These are phyloP conservation scores for Amylocystis lapponica DNA, from an alignment of 768 basidiomycete genomes.

Conservation along the genomic window DNA sequence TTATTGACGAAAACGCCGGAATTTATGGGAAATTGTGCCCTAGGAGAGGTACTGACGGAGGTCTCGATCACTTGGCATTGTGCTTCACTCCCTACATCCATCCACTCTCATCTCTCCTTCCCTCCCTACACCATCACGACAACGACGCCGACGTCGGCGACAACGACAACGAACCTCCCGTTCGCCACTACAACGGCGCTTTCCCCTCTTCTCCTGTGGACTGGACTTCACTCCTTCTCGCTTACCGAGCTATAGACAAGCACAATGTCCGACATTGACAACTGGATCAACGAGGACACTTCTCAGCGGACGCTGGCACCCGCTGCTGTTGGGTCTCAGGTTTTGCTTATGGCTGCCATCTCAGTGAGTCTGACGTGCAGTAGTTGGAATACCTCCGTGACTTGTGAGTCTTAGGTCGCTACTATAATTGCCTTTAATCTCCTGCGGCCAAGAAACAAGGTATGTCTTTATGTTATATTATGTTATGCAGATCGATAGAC, in stretches of 20 bases:
- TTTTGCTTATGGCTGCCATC: slow-evolving; percentile 62
- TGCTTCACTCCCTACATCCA: too few species aligned
- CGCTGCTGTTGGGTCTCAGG: slow-evolving; percentile 74
- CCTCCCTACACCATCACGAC: too few species aligned
- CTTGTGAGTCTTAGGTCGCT: slow-evolving; percentile 37
- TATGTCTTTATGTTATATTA: too few species aligned
- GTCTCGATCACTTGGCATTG: too few species aligned
- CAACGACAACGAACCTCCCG: too few species aligned
- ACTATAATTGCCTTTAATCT: slow-evolving; percentile 77
- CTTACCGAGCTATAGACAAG: slow-evolving; percentile 3
- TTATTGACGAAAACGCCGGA: too few species aligned
- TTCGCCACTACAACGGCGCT: too few species aligned
- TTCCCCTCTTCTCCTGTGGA: slow-evolving; percentile 5
- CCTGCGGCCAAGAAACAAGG: slow-evolving; percentile 88
- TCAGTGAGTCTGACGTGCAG: slow-evolving; percentile 47
- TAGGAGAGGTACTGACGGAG: too few species aligned
- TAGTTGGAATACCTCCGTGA: not conserved
- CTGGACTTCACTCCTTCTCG: slow-evolving; percentile 11
- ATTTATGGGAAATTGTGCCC: too few species aligned
- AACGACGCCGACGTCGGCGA: too few species aligned
- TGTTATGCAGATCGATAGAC: too few species aligned
- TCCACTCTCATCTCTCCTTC: too few species aligned
- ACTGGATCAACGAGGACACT: slow-evolving; percentile 21
- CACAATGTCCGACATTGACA: slow-evolving; percentile 17
- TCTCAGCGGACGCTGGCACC: slow-evolving; percentile 65